Conservation (phyloP, 1,284 basidiomycete genomes). For the Veloboletus limbatus region DNA sequence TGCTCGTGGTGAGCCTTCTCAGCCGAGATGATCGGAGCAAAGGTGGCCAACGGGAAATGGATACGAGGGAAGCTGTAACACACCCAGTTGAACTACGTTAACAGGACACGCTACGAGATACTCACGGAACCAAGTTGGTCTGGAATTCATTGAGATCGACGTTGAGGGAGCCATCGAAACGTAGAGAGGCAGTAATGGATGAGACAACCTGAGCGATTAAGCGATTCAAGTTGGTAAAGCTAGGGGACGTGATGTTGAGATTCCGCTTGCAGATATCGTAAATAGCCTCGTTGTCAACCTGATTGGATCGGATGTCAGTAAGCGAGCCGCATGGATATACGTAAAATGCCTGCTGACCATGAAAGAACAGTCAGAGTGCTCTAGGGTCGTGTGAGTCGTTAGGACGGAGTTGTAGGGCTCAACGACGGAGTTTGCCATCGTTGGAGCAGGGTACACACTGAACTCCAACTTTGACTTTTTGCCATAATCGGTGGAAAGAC, state of each 20-base stretch:
- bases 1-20: constrained; percentile 85
- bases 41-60: constrained; percentile 90
- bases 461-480: constrained; percentile 99
- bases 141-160: constrained; percentile 94
- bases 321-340: constrained; percentile 1
- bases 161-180: constrained; percentile 87
- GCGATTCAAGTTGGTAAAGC: constrained; percentile 87
- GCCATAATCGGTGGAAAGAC: constrained; percentile 97
- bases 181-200: constrained; percentile 68
- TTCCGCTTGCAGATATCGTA: constrained; percentile 96
- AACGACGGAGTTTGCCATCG: constrained; percentile 95
- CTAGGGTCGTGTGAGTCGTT: constrained; percentile 98
- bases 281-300: constrained; percentile 92
- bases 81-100: constrained; percentile 7
- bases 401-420: constrained; percentile 99
- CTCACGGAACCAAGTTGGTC: constrained; percentile 81
- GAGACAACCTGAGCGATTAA: constrained; percentile 91
- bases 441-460: constrained; percentile 94
- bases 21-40: constrained; percentile 85
- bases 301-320: constrained; percentile 5
- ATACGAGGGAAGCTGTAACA: constrained; percentile 68
- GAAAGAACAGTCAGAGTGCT: constrained; percentile 99
- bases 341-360: constrained; percentile 58
- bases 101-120: constrained; percentile 10
- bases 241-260: constrained; percentile 75